Conservation (phyloP, 106 monocot genomes). For the Dendrobium huoshanense region DNA sequence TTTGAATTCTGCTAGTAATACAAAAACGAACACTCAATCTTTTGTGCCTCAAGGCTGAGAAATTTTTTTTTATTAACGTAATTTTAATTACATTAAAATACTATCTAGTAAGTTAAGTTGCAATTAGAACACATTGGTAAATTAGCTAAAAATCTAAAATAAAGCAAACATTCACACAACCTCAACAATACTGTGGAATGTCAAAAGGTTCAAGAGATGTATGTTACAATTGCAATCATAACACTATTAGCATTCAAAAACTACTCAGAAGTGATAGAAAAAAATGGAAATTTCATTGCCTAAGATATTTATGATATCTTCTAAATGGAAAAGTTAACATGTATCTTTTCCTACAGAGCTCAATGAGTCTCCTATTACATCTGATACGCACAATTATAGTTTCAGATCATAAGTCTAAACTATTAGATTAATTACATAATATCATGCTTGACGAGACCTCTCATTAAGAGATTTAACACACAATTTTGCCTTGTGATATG, state of each 20-base stretch:
- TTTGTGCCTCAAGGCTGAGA: background rate
- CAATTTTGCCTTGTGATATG: no score
- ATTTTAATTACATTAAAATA: slow-evolving; percentile 3
- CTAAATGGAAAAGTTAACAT: no score
- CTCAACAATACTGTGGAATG: background rate
- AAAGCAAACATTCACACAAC: background rate
- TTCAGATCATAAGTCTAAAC: no score
- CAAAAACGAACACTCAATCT: background rate
- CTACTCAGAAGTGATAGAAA: background rate
- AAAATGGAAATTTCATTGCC: background rate
- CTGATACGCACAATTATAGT: no score
- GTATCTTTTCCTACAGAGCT: no score
- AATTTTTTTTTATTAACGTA: background rate
- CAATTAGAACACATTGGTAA: background rate
- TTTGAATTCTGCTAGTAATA: background rate
- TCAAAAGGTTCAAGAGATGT: background rate
- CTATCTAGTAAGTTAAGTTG: background rate
- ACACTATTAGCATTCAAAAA: background rate
- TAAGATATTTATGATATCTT: background rate
- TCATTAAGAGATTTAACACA: no score
- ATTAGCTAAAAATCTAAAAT: background rate
- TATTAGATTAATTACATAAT: no score
- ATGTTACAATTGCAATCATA: background rate
- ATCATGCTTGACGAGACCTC: no score
- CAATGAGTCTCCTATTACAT: no score